Evolutionary conservation across 768 basidiomycete genomes (phyloP), one percentile per base, ranked within the genome.

Genomic region (Mycena haematopus): DNA sequence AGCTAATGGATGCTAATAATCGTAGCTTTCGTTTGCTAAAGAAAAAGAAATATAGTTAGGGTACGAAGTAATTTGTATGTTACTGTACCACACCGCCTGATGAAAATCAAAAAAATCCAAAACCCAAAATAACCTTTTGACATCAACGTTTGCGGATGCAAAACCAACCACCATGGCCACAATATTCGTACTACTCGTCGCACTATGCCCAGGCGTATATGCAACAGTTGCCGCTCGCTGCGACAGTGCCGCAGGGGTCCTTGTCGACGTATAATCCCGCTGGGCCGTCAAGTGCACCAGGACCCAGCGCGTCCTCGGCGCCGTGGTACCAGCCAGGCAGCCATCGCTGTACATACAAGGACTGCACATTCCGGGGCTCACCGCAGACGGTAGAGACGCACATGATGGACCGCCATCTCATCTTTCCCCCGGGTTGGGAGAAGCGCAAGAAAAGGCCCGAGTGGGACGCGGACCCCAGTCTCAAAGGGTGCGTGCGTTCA

Each of bases 351-450:
- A 80, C 82, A 9, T 80, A 89, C 67, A 79, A 76, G 45, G 80
- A 81, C n/a, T 95, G 93, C 72, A 68, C 72, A 7, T 95, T 92
- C 68, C 77, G 77, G 40, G 92, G 90, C 35, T 88, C 91, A 4
- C 76, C 79, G 42, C 91, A 91, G 71, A 77, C 85, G 25, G 84
- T 93, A 17, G 89, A 93, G 73, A 80, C 78, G 29, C 93, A 95
- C 70, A 89, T 87, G 86, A 94, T 93, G 92, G 93, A 94, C 68
- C 82, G 92, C n/a, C 93, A 95, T 73, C 80, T 95, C 45, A 86
- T 94, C 50, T 93, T 86, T 66, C 93, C 93, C 24, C 82, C 84
- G 46, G 88, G 86, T 22, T 92, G 89, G 87, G 79, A 88, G 29
- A 79, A 83, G 49, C 73, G 74, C 66, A 82, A 80, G 65, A 80